Base-by-base conservation (phyloP, 805 yeast genomes). In the Torulaspora quercuum region DNA sequence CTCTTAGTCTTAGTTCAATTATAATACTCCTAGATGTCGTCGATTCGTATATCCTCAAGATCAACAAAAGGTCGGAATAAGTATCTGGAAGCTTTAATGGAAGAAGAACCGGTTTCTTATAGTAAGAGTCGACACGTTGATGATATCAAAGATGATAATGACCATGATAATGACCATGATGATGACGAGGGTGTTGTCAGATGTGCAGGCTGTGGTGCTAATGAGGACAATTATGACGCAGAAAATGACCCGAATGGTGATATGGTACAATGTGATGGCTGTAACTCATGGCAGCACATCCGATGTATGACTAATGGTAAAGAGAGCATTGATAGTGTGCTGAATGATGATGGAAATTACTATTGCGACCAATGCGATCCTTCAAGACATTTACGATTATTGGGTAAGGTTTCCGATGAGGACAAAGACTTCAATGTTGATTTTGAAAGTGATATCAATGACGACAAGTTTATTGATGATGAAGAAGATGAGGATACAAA, bases 231-330 rank as follows among this genome's bases (percentile, higher is more conserved):
- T 44, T 79, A 76, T 52, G 67, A 78, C 48, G 82, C 72, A 42
- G 78, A 69, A 0, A 69, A 68, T 3, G 84, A 78, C 42, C 56
- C 58, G 1, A 14, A 43, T 25, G 78, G 82, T 9, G 66, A 65
- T 8, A 78, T 80, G 82, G 71, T 80, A 17, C 77, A 76, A 49
- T 82, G 89, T 59, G 85, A 78, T 17, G 48, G 59, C 6, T 82
- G 89, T 53, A 58, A 68, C 29, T 73, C 86, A 2, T 82, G 88
- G 88, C 88, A 82, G 53, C 89, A 82, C 52, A 72, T 74, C 20
- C 61, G 53, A 37, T 82, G 89, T 57, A 68, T 80, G 73, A 70
- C 80, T 16, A 52, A 59, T 5, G 53, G 63, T 4, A 46, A 53
- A 7, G 50, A 50, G n/a, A 53, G 49, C 14, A 60, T 55, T 20